Evolutionary conservation across 495 filamentous ascomycete genomes (phyloP).

Genomic region (Penicillium bialowiezense): DNA sequence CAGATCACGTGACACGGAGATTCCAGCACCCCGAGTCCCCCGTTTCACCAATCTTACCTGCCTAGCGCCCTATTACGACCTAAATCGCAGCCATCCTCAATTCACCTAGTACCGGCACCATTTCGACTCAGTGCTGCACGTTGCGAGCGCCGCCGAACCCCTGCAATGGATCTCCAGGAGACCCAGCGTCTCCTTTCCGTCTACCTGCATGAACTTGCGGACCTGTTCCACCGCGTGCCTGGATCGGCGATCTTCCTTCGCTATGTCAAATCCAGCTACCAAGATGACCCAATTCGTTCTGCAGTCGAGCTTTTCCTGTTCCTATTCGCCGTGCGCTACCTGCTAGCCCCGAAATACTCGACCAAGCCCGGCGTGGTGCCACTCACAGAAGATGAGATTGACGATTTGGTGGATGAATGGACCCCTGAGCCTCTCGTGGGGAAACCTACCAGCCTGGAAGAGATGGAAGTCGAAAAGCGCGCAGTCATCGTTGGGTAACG

Average conservation of each 20-base stretch:
- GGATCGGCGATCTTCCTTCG: constrained; percentile 92
- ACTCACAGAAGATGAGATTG: constrained; percentile 91
- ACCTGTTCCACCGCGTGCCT: constrained; percentile 81
- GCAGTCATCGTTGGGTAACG: constrained; percentile 83
- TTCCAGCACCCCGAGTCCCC: neutral
- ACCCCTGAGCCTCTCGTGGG: constrained; percentile 88
- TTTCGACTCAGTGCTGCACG: neutral
- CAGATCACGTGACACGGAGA: constrained; percentile 4
- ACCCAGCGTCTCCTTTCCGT: constrained; percentile 66
- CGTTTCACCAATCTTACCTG: constrained; percentile 6
- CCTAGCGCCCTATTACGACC: no score
- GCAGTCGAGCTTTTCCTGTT: constrained; percentile 94
- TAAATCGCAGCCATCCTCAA: no score
- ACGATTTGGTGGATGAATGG: constrained; percentile 97
- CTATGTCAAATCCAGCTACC: constrained; percentile 95
- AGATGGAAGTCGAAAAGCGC: constrained; percentile 76
- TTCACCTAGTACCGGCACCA: neutral
- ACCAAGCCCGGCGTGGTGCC: constrained; percentile 86
- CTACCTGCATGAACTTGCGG: constrained; percentile 62
- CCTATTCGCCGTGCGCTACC: constrained; percentile 90
- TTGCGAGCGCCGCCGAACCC: neutral
- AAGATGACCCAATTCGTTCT: constrained; percentile 91
- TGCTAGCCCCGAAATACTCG: constrained; percentile 86
- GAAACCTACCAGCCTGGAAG: constrained; percentile 66
- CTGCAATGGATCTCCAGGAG: constrained; percentile 76